Evolutionary conservation across 331 rosid species (phyloP), one percentile per base, ranked within the genome.

Genomic region (Quercus phellos): DNA sequence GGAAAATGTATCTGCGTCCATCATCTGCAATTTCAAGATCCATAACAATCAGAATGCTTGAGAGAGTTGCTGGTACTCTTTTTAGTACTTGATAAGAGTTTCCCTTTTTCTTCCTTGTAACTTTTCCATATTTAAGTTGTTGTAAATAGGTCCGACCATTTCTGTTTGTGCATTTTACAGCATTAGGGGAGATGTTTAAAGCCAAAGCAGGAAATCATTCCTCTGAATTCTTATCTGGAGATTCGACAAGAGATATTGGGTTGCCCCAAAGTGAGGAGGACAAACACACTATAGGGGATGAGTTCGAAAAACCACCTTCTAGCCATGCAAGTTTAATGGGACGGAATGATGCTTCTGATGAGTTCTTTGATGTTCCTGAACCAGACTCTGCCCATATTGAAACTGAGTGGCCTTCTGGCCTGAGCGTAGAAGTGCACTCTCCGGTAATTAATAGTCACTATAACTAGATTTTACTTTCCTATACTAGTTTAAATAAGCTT

Each of bases 321-420:
- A 79, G 85, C 3, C 90, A 83, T 53, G 84, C 78, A 58, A 84
- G 88, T 80, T 90, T 94, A 80, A 90, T 80, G 85, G 93, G 92
- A 53, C 51, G 92, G 72, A 85, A 92, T 72, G 94, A 94, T 79
- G 74, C 88, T 17, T 84, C 90, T 43, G 98, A 94, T 77, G 97
- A 91, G 89, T 94, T 94, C 81, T 94, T 86, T 78, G 98, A 94
- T 87, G 96, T 91, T 86, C 91, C 94, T 74, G 98, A 92, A 74
- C 78, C 96, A 74, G 97, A 90, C 4, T 75, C 43, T 53, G 86
- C 86, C 77, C 81, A 81, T 19, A 85, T 71, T 67, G 90, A 87
- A 24, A 85, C 80, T 74, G 90, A 89, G 17, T 86, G 97, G 96
- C 74, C 90, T 60, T n/a, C 87, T n/a, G 90, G 82, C 75, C 21